phyloP scores from a whole-genome alignment of 2,329 filamentous ascomycete genomes.

The Aspergillus piperis region DNA sequence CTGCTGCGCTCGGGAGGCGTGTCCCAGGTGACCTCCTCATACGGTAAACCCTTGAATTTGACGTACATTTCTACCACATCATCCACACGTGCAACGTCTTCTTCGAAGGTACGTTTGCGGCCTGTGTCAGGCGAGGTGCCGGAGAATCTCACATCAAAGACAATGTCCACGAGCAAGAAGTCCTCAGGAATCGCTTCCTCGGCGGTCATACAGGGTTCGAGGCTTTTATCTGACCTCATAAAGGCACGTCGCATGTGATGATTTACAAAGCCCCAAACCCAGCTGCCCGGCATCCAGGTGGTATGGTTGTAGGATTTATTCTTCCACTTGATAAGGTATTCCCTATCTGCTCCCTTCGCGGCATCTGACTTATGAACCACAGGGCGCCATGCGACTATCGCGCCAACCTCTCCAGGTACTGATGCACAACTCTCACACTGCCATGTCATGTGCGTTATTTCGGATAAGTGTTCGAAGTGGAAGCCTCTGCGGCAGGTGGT shows the following conservation, averaged over 20 bases:
- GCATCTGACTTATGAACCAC: slow-evolving; percentile 57
- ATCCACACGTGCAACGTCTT: slow-evolving; percentile 70
- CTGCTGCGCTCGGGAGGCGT: slow-evolving; percentile 65
- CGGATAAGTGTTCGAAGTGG: slow-evolving; percentile 82
- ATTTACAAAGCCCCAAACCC: slow-evolving; percentile 74
- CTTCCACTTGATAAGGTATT: slow-evolving; percentile 91
- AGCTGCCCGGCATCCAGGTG: slow-evolving; percentile 83
- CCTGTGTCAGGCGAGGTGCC: slow-evolving; percentile 48
- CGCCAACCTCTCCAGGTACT: slow-evolving; percentile 66
- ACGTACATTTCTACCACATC: slow-evolving; percentile 74
- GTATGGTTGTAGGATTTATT: slow-evolving; percentile 77
- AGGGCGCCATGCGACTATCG: slow-evolving; percentile 88
- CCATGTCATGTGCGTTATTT: slow-evolving; percentile 54
- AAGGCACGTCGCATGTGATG: slow-evolving; percentile 72
- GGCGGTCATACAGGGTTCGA: slow-evolving; percentile 67
- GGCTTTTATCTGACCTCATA: slow-evolving; percentile 64
- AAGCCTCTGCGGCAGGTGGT: slow-evolving; percentile 72
- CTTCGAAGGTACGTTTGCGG: slow-evolving; percentile 60
- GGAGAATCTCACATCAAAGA: slow-evolving; percentile 77
- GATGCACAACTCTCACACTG: slow-evolving; percentile 75
- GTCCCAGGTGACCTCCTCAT: slow-evolving; percentile 92
- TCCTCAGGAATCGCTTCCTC: slow-evolving; percentile 86
- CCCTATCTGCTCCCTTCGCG: slow-evolving; percentile 70
- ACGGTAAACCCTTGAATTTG: slow-evolving; percentile 90
- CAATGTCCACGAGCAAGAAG: slow-evolving; percentile 79